These are phyloP conservation scores for Chrysanthemum seticuspe DNA, from an alignment of 129 eudicot genomes.

Conservation along the genomic window DNA sequence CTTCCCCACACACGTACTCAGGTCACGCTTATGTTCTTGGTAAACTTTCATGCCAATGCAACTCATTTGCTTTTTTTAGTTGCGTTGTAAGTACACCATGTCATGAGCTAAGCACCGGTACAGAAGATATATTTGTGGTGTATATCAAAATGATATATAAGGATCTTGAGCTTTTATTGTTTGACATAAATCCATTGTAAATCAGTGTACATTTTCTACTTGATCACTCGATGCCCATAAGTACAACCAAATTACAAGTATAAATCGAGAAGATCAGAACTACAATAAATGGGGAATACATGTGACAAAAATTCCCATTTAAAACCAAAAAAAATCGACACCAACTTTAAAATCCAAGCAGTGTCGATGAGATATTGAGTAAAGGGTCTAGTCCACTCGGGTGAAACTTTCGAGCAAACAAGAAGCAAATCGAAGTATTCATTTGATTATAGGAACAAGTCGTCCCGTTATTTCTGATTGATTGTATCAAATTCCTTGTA, in stretches of 20 bases:
- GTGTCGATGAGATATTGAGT: conserved; percentile 41
- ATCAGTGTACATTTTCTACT: conserved; percentile 16
- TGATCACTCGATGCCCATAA: conserved; percentile 15
- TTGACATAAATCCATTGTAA: background rate
- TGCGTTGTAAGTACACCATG: too few species aligned
- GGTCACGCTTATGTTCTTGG: too few species aligned
- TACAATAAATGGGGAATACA: conserved; percentile 27
- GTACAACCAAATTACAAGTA: conserved; percentile 21
- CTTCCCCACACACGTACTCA: too few species aligned
- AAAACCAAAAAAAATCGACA: background rate
- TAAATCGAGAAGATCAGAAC: conserved; percentile 13
- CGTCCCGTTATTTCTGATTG: conserved; percentile 71
- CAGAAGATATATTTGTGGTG: too few species aligned
- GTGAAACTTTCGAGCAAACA: conserved; percentile 83
- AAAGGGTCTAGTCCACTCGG: conserved; percentile 60
- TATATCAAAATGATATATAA: too few species aligned
- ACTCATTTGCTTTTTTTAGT: too few species aligned
- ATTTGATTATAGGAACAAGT: conserved; percentile 51
- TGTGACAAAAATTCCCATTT: conserved; percentile 19
- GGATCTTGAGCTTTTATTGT: too few species aligned
- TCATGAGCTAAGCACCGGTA: too few species aligned
- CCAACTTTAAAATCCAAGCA: conserved; percentile 54
- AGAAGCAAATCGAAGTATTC: conserved; percentile 49
- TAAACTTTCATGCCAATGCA: too few species aligned
- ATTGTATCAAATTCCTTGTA: conserved; percentile 49